Evolutionary conservation across 2,329 filamentous ascomycete genomes (phyloP), one percentile per base, ranked within the genome.

Genomic region (Madurella fahalii): DNA sequence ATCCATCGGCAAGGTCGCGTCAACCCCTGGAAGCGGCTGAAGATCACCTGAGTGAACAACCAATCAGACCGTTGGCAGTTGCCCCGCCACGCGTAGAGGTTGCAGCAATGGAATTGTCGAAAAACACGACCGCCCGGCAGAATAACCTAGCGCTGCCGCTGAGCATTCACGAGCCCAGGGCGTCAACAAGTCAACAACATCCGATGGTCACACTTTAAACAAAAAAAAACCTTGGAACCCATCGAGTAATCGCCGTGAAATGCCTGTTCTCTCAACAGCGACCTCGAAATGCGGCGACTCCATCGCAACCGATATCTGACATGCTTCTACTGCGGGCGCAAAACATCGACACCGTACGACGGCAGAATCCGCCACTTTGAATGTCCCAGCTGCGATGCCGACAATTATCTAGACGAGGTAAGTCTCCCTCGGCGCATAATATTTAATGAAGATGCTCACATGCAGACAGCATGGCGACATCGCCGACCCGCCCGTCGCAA

Each of bases 341-440:
- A 81, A 63, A 87, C 87, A 34, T 75, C 77, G 34, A 76, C 82
- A 53, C 75, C 72, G 60, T 84, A 81, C 64, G 79, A 83, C 63
- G 80, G 81, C 31, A 67, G 68, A 50, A 76, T 83, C 53, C 79
- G 77, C 68, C 79, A 84, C 65, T 96, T 92, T 72, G 76, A 84
- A 44, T 96, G 91, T 71, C 73, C 80, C 17, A 76, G 81, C 58
- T 99, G 94, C 76, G 89, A 94, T 64, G 89, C 92, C 16, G 84
- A 86, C 56, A 99, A 97, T 71, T 89, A 90, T 73, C 77, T 96
- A 32, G 94, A 99, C 68, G 80, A 93, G 75, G 91, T 94, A 74
- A 56, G 76, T 56, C 52, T n/a, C 59, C n/a, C n/a, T 31, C 30
- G 12, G 7, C 8, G 30, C 12, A 13, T 25, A 12, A 13, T 30